phyloP scores from a whole-genome alignment of 257 asterid species.

The Agastache rugosa region DNA sequence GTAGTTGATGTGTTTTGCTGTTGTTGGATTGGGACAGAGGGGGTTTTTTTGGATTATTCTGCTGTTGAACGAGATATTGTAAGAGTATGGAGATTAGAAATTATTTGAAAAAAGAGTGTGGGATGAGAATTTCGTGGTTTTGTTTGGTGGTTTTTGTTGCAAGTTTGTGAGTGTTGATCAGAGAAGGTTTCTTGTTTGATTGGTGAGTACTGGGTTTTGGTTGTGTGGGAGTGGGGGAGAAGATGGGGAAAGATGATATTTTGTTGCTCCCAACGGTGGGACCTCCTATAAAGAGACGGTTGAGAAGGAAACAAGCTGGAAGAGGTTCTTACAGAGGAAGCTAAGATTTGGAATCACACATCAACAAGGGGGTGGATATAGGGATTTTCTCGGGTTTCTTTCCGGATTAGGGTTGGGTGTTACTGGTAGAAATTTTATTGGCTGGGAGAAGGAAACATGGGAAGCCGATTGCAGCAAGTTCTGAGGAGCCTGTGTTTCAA shows the following conservation, averaged over 20 bases:
- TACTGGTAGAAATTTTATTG: constrained; percentile 52
- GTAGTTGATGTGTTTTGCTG: constrained; percentile 28
- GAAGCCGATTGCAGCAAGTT: constrained; percentile 66
- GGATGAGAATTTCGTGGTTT: constrained; percentile 32
- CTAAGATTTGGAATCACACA: constrained; percentile 52
- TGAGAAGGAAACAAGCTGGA: constrained; percentile 99
- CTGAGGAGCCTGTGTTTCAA: constrained; percentile 78
- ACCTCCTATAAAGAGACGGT: constrained; percentile 92
- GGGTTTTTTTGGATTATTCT: constrained; percentile 4
- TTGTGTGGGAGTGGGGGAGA: constrained; percentile 49
- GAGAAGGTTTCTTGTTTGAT: constrained; percentile 34
- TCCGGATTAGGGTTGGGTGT: constrained; percentile 51
- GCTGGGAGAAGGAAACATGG: constrained; percentile 64
- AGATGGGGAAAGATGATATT: constrained; percentile 79
- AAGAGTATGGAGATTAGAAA: constrained; percentile 50
- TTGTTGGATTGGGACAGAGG: constrained; percentile 3
- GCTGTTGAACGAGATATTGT: constrained; percentile 26
- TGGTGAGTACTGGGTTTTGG: constrained; percentile 40
- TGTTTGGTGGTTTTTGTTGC: constrained; percentile 39
- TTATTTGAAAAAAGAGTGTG: constrained; percentile 33
- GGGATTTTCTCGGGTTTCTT: constrained; percentile 53
- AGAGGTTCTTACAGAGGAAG: constrained; percentile 99
- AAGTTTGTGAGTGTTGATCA: constrained; percentile 38
- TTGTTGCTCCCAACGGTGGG: constrained; percentile 91
- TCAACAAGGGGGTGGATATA: constrained; percentile 42